phyloP scores from a whole-genome alignment of 2,329 filamentous ascomycete genomes.

The Metarhizium brunneum region DNA sequence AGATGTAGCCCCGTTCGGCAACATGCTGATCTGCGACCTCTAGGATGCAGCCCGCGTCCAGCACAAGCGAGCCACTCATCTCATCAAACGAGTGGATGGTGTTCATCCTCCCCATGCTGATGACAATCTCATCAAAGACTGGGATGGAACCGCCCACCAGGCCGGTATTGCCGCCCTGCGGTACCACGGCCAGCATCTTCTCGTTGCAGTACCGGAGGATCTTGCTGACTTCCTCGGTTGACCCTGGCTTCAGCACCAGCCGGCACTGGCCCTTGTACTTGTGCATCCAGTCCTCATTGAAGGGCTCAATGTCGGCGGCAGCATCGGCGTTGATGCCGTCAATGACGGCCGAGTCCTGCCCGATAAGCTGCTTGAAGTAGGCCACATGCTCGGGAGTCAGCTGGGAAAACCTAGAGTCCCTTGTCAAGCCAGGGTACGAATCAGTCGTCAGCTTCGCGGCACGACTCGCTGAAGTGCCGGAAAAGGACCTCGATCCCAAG shows the following conservation, averaged over 20 bases:
- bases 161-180: constrained; percentile 94
- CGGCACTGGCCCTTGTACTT: constrained; percentile 90
- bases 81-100: constrained; percentile 85
- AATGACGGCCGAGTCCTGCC: constrained; percentile 68
- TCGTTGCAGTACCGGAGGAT: constrained; percentile 94
- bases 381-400: constrained; percentile 72
- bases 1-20: constrained; percentile 75
- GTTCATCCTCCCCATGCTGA: constrained; percentile 88
- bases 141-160: constrained; percentile 92
- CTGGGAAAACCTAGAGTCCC: constrained; percentile 65
- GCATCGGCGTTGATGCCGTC: constrained; percentile 67
- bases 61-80: constrained; percentile 81
- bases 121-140: constrained; percentile 95
- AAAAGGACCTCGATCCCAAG: constrained; percentile 13
- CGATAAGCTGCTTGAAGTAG: constrained; percentile 74
- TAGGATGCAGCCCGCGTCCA: constrained; percentile 83
- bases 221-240: constrained; percentile 80
- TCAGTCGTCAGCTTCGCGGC: constrained; percentile 68
- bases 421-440: constrained; percentile 73
- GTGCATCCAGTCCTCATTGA: constrained; percentile 98
- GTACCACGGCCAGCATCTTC: constrained; percentile 83
- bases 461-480: constrained; percentile 12
- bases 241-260: constrained; percentile 77
- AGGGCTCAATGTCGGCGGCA: constrained; percentile 75
- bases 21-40: constrained; percentile 83